phyloP scores from a whole-genome alignment of 192 early-diverging fungal species.

The Backusella psychrophila region DNA sequence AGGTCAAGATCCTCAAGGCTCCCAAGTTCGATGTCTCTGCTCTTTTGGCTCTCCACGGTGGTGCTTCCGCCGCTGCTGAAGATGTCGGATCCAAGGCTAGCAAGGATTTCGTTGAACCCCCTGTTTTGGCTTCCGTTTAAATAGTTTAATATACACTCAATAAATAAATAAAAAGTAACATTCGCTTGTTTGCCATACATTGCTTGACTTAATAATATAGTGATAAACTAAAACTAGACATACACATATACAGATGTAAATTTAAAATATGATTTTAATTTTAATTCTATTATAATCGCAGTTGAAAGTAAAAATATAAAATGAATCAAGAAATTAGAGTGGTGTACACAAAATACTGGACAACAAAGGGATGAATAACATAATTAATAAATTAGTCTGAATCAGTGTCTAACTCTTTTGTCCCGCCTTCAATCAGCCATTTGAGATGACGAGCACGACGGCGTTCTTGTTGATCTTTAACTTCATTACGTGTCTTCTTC shows the following conservation, averaged over 20 bases:
- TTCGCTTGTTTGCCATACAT: not conserved
- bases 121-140: slow-evolving; percentile 40
- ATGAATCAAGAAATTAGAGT: not conserved
- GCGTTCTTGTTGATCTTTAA: slow-evolving; percentile 46
- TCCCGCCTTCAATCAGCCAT: slow-evolving; percentile 41
- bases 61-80: slow-evolving; percentile 72
- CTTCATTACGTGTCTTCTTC: slow-evolving; percentile 52
- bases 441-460: slow-evolving; percentile 49
- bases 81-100: slow-evolving; percentile 75
- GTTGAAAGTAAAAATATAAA: too few relatives aligned
- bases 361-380: not conserved
- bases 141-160: slow-evolving; percentile 23
- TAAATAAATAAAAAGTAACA: slow-evolving; percentile 11
- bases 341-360: too few relatives aligned
- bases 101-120: slow-evolving; percentile 87
- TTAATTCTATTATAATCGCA: not conserved
- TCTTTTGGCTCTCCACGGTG: slow-evolving; percentile 96
- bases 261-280: not conserved
- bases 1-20: slow-evolving; percentile 99
- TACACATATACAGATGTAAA: too few relatives aligned
- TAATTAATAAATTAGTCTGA: slow-evolving; percentile 15
- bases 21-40: slow-evolving; percentile 96
- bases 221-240: too few relatives aligned
- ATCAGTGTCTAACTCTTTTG: slow-evolving; percentile 28
- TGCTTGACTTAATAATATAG: not conserved